phyloP scores from a whole-genome alignment of 164 flowering plant genomes.

The Nymphaea thermarum region DNA sequence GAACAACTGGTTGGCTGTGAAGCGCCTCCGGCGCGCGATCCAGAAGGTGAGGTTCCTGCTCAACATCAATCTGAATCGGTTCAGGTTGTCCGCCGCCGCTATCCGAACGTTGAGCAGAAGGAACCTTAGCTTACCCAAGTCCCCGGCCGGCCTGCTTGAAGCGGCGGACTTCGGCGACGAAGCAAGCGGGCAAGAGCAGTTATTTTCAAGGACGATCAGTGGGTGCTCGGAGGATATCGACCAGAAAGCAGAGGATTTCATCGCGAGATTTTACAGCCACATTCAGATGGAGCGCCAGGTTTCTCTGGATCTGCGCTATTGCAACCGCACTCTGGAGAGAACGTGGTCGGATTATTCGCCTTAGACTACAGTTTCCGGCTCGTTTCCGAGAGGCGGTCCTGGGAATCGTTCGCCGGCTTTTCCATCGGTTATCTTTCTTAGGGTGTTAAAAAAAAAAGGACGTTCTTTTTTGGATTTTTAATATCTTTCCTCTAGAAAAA shows the following conservation, averaged over 20 bases:
- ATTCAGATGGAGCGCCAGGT: conserved; percentile 41
- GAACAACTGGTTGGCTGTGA: conserved; percentile 11
- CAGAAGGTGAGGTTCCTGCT: conserved; percentile 27
- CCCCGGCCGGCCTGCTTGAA: conserved; percentile 14
- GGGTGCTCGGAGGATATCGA: conserved; percentile 31
- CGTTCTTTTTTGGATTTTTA: no score
- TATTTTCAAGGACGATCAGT: conserved; percentile 26
- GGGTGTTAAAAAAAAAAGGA: no score
- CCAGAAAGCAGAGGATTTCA: conserved; percentile 41
- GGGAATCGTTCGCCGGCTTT: no score
- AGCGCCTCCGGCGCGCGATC: conserved; percentile 25
- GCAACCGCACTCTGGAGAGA: conserved; percentile 13
- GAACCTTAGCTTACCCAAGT: conserved; percentile 25
- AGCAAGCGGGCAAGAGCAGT: background rate
- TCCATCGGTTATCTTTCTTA: no score
- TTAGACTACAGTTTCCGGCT: background rate
- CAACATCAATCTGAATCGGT: conserved; percentile 11
- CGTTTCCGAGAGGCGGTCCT: background rate
- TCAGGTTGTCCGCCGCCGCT: conserved; percentile 13
- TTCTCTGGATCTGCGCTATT: conserved; percentile 19
- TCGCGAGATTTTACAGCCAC: conserved; percentile 32
- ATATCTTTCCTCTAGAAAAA: no score
- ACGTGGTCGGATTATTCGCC: background rate
- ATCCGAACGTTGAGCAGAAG: conserved; percentile 8
- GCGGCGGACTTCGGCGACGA: conserved; percentile 8